Base-by-base conservation (phyloP, 1,139 yeast species). In the Diutina siamensis region DNA sequence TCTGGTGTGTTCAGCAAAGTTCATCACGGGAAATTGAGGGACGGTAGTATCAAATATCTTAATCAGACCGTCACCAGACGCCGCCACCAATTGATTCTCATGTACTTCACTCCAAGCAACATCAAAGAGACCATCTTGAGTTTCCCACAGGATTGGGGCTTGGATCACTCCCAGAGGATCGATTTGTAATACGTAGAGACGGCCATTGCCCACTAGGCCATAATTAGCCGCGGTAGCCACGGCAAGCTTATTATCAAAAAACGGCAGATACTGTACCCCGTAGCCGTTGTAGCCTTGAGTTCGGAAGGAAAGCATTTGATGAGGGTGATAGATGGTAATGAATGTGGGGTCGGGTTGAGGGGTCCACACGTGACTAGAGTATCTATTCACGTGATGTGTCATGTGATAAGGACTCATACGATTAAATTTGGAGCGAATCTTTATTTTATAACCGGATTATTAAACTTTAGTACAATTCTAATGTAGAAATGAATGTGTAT, bases 171-270 rank as follows among this genome's bases (percentile, higher is more conserved):
- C 97, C 50, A 71, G 67, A 9, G 79, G 76, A 45, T 74, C 77
- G 46, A 92, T 83, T 46, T 78, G 78, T 34, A 89, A 65, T 1
- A 89, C 68, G 55, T 69, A 81, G 28, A 92, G 67, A 51, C 86
- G 72, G 3, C 98, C 98, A 60, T 92, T 92, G 2, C 98, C 98
- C 3, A 87, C 96, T 9, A 92, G 68, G 2, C 97, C 97, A 62
- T 82, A 92, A 63, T 92, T 92, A 33, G 97, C 87, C 0, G 96
- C 83, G 0, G 94, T 72, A 1, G 95, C 94, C 33, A 87, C 94
- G 0, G 96, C 97, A 13, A 92, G 60, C 56, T 84, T 84, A 63
- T 84, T 85, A 63, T 92, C 97, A 55, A 77, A 84, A 58, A 80
- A 92, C 4, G 97, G 97, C 1, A 97, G 88, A 65, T 89, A 92